A percentile compares a stretch with the other conserved stretches of the same genome.
phyloP scores from a whole-genome alignment of 257 asterid species.

The Leonotis leonurus region DNA sequence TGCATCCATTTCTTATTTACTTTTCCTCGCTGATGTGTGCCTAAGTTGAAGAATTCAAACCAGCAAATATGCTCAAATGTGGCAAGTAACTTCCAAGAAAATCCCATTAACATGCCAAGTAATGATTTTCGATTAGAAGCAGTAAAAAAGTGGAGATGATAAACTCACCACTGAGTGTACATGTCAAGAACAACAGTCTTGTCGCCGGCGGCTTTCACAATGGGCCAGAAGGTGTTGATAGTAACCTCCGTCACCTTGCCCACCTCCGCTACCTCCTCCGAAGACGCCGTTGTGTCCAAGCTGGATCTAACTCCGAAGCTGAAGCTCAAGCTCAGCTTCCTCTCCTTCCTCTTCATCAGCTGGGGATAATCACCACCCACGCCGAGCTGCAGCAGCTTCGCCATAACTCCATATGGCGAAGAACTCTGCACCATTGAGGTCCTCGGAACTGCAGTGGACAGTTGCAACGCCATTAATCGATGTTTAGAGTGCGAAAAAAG shows the following conservation, averaged over 20 bases:
- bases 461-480: constrained; percentile 59
- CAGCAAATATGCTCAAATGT: no score
- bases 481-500: no score
- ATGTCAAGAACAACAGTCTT: constrained; percentile 74
- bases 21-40: no score
- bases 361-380: no score
- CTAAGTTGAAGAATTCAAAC: no score
- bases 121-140: no score
- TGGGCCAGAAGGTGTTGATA: constrained; percentile 75
- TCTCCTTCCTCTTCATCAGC: constrained; percentile 20
- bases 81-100: no score
- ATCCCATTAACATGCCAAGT: no score
- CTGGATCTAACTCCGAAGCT: constrained; percentile 39
- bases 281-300: constrained; percentile 43
- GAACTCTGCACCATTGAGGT: constrained; percentile 29
- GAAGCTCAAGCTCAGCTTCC: constrained; percentile 28
- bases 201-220: constrained; percentile 65
- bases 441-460: constrained; percentile 47
- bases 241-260: constrained; percentile 74
- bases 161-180: constrained; percentile 89
- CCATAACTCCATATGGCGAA: constrained; percentile 17
- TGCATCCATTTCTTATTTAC: no score
- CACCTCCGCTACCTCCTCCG: constrained; percentile 42
- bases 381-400: constrained; percentile 41
- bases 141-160: no score